Evolutionary conservation across 2,329 filamentous ascomycete genomes (phyloP), one percentile per base, ranked within the genome.

Genomic region (Albifimbria verrucaria): DNA sequence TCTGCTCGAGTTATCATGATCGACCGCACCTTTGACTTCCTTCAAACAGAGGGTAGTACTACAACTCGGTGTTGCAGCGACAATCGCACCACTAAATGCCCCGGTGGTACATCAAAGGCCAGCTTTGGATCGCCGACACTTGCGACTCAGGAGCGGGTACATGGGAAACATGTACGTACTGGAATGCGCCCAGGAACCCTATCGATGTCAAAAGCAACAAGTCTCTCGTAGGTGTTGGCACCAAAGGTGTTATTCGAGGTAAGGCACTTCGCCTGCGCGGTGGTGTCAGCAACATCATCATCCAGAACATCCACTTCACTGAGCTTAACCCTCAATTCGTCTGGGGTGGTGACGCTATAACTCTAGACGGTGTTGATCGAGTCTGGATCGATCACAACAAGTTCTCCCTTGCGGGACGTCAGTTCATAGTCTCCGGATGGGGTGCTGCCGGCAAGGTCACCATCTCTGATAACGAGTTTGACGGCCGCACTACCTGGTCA

Each of bases 381-480:
- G 55, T 60, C 26, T 60, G 58, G 58, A 24, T 60, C n/a, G 57
- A 60, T 17, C 58, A 59, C 42, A 55, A 53, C 42, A 60, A 57
- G 57, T 59, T 57, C 2, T 57, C 58, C 9, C 51, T 55, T 0
- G 32, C 55, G 1, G 58, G 58, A 7, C 57, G 58, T 5, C 58
- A 59, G 11, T 55, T 59, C 11, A 57, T 56, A 11, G 55, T 57
- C 7, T 57, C 57, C 10, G 58, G 58, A 2, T 51, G 45, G 1
- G 51, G 52, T 2, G 49, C 54, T 68, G 57, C 55, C 43, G 58
- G 68, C 18, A 68, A 68, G 48, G 68, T 77, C 1, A 77, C 76
- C 2, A 67, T 79, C 48, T 75, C 73, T 10, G 78, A 79, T 68
- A 73, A 66, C 58, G 72, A 74, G 36, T 71, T 78, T 54, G 68